Conservation (phyloP, 768 basidiomycete genomes). For the Austroboletus eburneus region DNA sequence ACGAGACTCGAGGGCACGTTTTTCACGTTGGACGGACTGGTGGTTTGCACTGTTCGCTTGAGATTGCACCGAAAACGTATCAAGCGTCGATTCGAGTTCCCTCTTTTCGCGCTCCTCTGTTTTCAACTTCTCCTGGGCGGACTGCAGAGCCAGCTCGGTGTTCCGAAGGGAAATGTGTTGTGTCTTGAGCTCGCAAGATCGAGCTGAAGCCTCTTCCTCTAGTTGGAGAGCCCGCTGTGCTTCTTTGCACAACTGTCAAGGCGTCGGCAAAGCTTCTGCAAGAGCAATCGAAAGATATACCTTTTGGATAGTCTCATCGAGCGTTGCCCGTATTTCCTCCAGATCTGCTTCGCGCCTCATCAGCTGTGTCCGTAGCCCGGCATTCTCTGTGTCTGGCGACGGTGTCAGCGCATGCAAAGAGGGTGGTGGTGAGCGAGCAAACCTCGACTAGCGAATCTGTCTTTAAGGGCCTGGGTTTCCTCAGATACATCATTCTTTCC, state of each 20-base stretch:
- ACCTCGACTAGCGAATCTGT: slow-evolving; percentile 36
- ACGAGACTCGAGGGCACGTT: slow-evolving; percentile 49
- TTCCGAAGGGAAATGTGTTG: slow-evolving; percentile 54
- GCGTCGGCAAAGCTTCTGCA: slow-evolving; percentile 5
- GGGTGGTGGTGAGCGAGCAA: slow-evolving; percentile 3
- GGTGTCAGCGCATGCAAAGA: slow-evolving; percentile 5
- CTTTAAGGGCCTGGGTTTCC: slow-evolving; percentile 34
- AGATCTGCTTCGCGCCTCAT: slow-evolving; percentile 37
- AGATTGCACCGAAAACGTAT: slow-evolving; percentile 51
- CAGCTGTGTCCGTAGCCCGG: slow-evolving; percentile 31
- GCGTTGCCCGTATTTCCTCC: slow-evolving; percentile 28
- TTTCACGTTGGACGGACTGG: slow-evolving; percentile 54
- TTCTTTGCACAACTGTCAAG: slow-evolving; percentile 51
- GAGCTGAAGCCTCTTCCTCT: slow-evolving; percentile 46
- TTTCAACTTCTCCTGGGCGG: slow-evolving; percentile 49
- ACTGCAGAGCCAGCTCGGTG: slow-evolving; percentile 42
- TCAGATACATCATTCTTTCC: slow-evolving; percentile 39
- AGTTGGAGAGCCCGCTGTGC: slow-evolving; percentile 51
- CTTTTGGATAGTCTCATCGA: slow-evolving; percentile 37
- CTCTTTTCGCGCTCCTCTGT: slow-evolving; percentile 45
- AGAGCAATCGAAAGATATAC: slow-evolving; percentile 15
- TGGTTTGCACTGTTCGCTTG: slow-evolving; percentile 40
- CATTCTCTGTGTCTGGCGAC: slow-evolving; percentile 33
- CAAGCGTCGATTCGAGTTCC: slow-evolving; percentile 55
- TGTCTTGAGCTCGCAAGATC: slow-evolving; percentile 52